A percentile compares a stretch with the other conserved stretches of the same genome.
Conservation (phyloP, 305 asterid species). For the Fraxinus platypoda region DNA sequence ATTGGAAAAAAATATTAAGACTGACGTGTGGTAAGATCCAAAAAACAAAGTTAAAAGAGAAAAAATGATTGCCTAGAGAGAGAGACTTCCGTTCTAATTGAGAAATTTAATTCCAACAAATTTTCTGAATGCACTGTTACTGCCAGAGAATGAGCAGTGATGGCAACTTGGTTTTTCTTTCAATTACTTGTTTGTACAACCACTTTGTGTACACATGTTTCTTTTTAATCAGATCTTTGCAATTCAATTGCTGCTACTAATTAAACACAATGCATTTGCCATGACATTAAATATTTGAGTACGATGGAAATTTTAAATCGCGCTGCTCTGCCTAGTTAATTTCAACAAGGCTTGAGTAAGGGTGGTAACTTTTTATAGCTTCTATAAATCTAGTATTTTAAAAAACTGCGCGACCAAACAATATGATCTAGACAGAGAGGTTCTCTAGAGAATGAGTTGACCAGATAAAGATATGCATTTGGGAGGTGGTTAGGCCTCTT, state of each 20-base stretch:
- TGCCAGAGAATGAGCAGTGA: slow-evolving; percentile 12
- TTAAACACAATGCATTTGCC: not conserved
- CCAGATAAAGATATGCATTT: slow-evolving; percentile 1
- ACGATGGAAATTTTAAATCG: not conserved
- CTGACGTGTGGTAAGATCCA: not conserved
- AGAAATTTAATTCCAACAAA: not conserved
- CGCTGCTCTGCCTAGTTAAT: not conserved
- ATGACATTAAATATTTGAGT: slow-evolving; percentile 6
- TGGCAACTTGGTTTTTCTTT: not conserved
- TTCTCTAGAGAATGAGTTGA: slow-evolving; percentile 7
- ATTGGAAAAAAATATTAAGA: not conserved
- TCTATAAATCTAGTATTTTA: not conserved
- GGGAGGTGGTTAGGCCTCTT: not conserved
- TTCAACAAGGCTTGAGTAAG: not conserved
- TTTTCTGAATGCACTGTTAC: not conserved
- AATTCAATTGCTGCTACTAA: slow-evolving; percentile 4
- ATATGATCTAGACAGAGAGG: slow-evolving; percentile 5
- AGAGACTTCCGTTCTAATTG: not conserved
- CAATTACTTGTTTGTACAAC: not conserved
- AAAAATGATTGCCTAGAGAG: not conserved
- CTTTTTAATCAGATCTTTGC: not conserved
- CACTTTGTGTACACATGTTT: not conserved
- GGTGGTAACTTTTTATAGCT: not conserved
- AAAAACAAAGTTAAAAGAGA: not conserved
- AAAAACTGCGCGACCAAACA: slow-evolving; percentile 5